Evolutionary conservation across 2,329 filamentous ascomycete species (phyloP).

Genomic region (Nectriaceae sp.): DNA sequence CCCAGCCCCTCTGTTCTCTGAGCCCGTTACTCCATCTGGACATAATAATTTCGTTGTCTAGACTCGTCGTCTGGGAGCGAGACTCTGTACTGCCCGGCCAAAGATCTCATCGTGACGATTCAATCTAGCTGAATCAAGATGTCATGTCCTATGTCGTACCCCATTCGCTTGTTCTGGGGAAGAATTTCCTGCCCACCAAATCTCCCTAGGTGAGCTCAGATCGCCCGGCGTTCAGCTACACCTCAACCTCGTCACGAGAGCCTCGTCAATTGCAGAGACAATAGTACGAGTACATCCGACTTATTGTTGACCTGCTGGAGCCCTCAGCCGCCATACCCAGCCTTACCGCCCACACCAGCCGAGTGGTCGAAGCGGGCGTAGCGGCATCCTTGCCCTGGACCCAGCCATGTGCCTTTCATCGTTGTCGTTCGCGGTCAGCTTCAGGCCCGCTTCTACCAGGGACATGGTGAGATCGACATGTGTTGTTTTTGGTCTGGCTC

Average conservation of each 20-base stretch:
- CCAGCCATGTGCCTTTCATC: neutral
- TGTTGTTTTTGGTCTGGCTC: neutral
- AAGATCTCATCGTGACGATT: neutral
- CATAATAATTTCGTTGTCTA: no score
- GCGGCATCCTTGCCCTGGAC: neutral
- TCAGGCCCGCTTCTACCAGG: neutral
- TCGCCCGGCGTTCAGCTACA: neutral
- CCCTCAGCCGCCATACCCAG: neutral
- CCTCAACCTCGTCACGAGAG: neutral
- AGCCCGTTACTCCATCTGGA: no score
- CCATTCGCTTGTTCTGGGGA: no score
- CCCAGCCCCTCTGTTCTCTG: no score
- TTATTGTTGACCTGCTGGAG: neutral
- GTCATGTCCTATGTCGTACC: no score
- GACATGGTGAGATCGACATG: neutral
- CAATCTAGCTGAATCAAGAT: neutral
- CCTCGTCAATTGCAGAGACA: slow-evolving; percentile 4
- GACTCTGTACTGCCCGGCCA: no score
- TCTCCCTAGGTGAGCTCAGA: neutral
- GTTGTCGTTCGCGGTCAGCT: neutral
- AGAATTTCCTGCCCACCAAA: neutral
- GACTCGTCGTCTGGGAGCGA: no score
- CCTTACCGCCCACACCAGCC: neutral
- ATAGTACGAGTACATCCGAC: neutral
- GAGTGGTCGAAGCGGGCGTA: neutral